phyloP scores from a whole-genome alignment of 768 basidiomycete genomes.

The Suillus occidentalis region DNA sequence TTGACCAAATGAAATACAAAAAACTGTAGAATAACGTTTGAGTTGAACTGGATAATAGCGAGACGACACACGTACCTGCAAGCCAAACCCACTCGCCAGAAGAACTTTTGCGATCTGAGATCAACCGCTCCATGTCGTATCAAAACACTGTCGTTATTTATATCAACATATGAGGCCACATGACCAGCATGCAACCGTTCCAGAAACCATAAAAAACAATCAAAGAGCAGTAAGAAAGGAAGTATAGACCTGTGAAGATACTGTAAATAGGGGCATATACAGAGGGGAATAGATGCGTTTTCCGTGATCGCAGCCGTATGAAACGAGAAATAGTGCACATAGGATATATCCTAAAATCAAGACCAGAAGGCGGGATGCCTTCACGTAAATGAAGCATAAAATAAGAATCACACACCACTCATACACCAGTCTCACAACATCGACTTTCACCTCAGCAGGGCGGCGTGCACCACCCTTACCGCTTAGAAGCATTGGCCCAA shows the following conservation, averaged over 20 bases:
- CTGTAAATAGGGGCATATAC: conserved; percentile 14
- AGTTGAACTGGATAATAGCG: not conserved
- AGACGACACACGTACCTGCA: not conserved
- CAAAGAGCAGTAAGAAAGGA: conserved; percentile 6
- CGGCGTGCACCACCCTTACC: conserved; percentile 14
- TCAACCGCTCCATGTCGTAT: not conserved
- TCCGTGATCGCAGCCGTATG: conserved; percentile 17
- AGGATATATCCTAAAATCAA: conserved; percentile 19
- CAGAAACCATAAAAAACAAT: conserved; percentile 5
- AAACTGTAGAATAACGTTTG: not conserved
- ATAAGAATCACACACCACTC: conserved; percentile 1
- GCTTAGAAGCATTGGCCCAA: conserved; percentile 32
- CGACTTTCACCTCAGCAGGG: not conserved
- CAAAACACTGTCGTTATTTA: not conserved
- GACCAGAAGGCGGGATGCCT: conserved; percentile 12
- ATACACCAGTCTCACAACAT: not conserved
- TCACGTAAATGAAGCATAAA: conserved; percentile 23
- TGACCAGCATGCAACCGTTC: conserved; percentile 15
- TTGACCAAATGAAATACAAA: not conserved
- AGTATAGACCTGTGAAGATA: conserved; percentile 7
- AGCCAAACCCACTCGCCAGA: not conserved
- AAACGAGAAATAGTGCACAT: conserved; percentile 13
- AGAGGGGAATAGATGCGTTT: conserved; percentile 9
- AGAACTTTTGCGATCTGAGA: not conserved
- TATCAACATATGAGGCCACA: conserved; percentile 7